A percentile compares a stretch with the other conserved stretches of the same genome.
These are phyloP conservation scores for Eragrostis curvula DNA, from an alignment of 176 grass and related monocot genomes.

Conservation along the genomic window DNA sequence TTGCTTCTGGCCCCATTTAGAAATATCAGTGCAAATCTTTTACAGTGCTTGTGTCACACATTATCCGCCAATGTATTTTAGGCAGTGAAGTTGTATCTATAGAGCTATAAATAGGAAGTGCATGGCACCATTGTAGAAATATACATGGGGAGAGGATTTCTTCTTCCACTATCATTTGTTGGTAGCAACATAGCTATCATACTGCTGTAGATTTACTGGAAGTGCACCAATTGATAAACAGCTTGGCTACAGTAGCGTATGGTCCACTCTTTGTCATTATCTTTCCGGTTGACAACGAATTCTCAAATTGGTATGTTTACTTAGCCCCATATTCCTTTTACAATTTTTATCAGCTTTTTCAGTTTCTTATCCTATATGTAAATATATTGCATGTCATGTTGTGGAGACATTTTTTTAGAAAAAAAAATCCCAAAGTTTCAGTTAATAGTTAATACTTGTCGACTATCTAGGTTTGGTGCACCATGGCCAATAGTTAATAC, in stretches of 20 bases:
- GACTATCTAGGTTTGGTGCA: neutral
- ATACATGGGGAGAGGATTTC: constrained; percentile 21
- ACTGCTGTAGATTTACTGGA: constrained; percentile 12
- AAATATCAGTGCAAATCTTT: constrained; percentile 41
- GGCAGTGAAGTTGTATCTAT: neutral
- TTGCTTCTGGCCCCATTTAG: constrained; percentile 28
- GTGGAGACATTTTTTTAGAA: neutral
- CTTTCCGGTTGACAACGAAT: constrained; percentile 28
- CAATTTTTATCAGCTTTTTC: constrained; percentile 2
- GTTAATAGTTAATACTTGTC: neutral
- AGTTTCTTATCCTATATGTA: neutral
- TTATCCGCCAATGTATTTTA: constrained; percentile 6
- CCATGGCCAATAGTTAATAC: neutral
- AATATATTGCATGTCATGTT: neutral
- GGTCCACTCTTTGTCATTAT: constrained; percentile 22
- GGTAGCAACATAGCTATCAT: constrained; percentile 6
- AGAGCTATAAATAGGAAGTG: constrained; percentile 21
- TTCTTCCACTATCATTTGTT: constrained; percentile 15
- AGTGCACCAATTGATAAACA: constrained; percentile 20
- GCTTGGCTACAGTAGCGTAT: constrained; percentile 25
- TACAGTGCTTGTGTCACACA: constrained; percentile 30
- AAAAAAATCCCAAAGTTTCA: neutral
- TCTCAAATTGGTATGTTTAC: constrained; percentile 42
- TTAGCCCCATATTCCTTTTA: constrained; percentile 10
- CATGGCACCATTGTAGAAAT: neutral